phyloP scores from a whole-genome alignment of 1,284 basidiomycete species.

The Neolentinus lepideus region DNA sequence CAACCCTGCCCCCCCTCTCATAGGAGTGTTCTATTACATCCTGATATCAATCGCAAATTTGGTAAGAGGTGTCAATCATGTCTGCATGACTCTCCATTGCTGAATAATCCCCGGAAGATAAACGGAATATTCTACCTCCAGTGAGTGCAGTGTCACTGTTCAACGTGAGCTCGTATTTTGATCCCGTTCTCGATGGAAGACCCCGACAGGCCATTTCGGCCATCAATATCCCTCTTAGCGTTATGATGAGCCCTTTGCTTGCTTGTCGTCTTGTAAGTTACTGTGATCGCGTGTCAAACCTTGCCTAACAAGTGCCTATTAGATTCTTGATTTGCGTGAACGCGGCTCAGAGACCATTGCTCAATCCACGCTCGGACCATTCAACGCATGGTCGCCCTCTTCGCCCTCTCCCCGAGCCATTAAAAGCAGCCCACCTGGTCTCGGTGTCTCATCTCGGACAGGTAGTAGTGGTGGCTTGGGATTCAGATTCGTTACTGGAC shows the following conservation, averaged over 20 bases:
- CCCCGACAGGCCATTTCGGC: slow-evolving; percentile 75
- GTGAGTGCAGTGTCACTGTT: slow-evolving; percentile 30
- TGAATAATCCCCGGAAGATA: slow-evolving; percentile 28
- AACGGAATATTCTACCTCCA: slow-evolving; percentile 81
- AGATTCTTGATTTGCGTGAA: slow-evolving; percentile 73
- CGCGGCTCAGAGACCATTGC: slow-evolving; percentile 68
- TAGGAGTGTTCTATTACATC: slow-evolving; percentile 76
- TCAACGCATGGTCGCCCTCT: neutral
- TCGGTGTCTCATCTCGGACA: neutral
- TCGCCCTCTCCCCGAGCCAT: neutral
- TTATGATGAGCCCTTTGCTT: slow-evolving; percentile 76
- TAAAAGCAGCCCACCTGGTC: neutral
- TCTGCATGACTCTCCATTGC: slow-evolving; percentile 1
- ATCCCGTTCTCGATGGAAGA: slow-evolving; percentile 27
- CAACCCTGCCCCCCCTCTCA: neutral
- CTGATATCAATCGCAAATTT: slow-evolving; percentile 76
- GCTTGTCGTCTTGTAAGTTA: slow-evolving; percentile 61
- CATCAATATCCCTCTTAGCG: slow-evolving; percentile 78
- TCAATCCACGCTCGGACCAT: slow-evolving; percentile 34
- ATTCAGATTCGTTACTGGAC: neutral
- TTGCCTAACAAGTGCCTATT: neutral
- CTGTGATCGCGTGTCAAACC: neutral
- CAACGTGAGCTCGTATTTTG: neutral
- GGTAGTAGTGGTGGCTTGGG: neutral
- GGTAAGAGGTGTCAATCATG: slow-evolving; percentile 21